Evolutionary conservation across 108 stramenopile genomes (phyloP), one percentile per base, ranked within the genome.

Genomic region (Skeletonema potamos): DNA sequence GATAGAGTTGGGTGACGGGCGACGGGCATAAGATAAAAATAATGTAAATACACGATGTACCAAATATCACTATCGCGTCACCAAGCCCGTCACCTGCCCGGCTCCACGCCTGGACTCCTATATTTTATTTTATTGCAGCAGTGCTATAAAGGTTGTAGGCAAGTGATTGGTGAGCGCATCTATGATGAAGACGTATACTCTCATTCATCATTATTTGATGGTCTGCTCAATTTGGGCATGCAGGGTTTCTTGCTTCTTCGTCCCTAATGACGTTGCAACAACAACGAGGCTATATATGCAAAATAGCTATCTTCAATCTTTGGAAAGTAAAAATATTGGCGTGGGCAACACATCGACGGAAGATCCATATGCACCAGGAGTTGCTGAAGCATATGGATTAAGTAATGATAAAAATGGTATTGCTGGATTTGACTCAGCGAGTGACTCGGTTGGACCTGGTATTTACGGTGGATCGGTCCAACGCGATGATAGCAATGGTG

Each of bases 381-480:
- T 92, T 78, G 87, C 89, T 4, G 85, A 90, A 62, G 84, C 88
- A 27, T 92, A 92, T 75, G 89, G 91, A 26, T 68, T 86, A 0
- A 83, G n/a, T n/a, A n/a, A 85, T 13, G 88, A 86, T 5, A 36
- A 76, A 0, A 90, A 86, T 17, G 85, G 87, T 58, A 54, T 51
- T 13, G 89, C 88, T 30, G 93, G 93, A 13, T 94, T 94, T 62
- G 89, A 94, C 54, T 87, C 89, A 5, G 91, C 88, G 58, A 77
- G 77, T 0, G 93, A 94, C 46, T 86, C 78, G 9, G 93, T 92
- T n/a, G 90, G 93, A 0, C 79, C 93, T 0, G 90, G 93, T 18
- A 94, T 94, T 34, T 94, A 94, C 70, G 89, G 90, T 27, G 93
- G 93, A 13, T 72, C 65, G 39, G 90, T 94, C n/a, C 41, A 81